Conservation (phyloP, 1,139 yeast species). For the Saccharomycopsis crataegensis region DNA sequence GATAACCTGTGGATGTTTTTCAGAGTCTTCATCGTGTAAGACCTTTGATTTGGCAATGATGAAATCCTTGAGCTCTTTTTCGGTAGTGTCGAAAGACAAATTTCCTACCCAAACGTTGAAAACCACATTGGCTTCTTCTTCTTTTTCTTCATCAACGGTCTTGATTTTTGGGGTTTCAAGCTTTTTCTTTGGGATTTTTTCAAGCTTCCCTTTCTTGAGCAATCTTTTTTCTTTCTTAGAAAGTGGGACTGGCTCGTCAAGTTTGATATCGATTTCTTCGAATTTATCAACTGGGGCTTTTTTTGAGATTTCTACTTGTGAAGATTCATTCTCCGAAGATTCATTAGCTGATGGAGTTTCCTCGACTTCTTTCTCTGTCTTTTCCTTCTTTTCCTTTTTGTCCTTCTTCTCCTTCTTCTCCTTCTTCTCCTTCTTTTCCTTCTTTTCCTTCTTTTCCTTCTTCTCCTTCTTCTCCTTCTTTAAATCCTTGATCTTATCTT, state of each 20-base stretch:
- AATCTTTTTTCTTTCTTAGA: constrained; percentile 89
- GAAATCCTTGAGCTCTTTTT: constrained; percentile 64
- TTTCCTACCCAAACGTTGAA: constrained; percentile 95
- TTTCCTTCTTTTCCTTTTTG: constrained; percentile 6
- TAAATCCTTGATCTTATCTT: neutral
- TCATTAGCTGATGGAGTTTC: constrained; percentile 10
- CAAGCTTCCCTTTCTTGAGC: constrained; percentile 64
- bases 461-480: constrained; percentile 5
- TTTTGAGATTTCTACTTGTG: constrained; percentile 27
- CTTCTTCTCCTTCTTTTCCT: constrained; percentile 22
- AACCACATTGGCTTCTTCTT: constrained; percentile 24
- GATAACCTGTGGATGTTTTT: constrained; percentile 35
- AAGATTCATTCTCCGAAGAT: constrained; percentile 23
- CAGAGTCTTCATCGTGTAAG: constrained; percentile 32
- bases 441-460: constrained; percentile 29
- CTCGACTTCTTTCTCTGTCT: constrained; percentile 29
- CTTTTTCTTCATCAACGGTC: constrained; percentile 30
- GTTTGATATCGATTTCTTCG: constrained; percentile 58
- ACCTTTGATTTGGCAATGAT: constrained; percentile 51
- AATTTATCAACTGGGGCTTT: constrained; percentile 21
- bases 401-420: neutral
- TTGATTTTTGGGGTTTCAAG: constrained; percentile 29
- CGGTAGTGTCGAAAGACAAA: constrained; percentile 74
- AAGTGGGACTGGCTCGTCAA: constrained; percentile 70
- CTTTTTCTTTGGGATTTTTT: constrained; percentile 42